Conservation (phyloP, 2,329 filamentous ascomycete species). For the Thermoascus crustaceus region DNA sequence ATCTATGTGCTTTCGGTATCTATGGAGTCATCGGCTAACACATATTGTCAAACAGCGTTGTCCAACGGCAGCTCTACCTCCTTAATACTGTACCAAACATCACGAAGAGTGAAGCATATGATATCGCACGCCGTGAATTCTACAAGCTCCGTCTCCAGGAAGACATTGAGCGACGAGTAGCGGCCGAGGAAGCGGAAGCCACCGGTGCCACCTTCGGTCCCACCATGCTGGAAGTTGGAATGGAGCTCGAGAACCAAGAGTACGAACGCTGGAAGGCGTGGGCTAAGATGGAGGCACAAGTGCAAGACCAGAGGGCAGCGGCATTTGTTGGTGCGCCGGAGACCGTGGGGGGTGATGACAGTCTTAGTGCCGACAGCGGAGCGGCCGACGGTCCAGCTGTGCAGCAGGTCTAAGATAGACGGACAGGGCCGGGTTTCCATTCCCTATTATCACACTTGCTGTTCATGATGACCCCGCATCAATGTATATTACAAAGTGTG, state of each 20-base stretch:
- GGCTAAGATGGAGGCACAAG: constrained; percentile 51
- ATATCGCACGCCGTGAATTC: constrained; percentile 79
- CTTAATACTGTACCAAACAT: constrained; percentile 57
- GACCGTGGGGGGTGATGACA: constrained; percentile 28
- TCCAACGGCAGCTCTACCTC: constrained; percentile 84
- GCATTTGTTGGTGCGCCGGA: constrained; percentile 33
- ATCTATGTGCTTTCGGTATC: neutral
- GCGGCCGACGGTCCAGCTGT: neutral
- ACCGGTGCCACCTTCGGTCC: constrained; percentile 86
- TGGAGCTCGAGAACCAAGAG: constrained; percentile 69
- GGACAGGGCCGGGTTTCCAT: too few species aligned
- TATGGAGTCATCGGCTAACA: constrained; percentile 9
- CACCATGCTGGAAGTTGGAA: constrained; percentile 63
- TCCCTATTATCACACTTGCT: too few species aligned
- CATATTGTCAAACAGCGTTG: constrained; percentile 53
- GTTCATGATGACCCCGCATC: too few species aligned
- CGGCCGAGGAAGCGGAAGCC: constrained; percentile 76
- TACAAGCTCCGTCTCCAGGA: constrained; percentile 75
- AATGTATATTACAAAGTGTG: constrained; percentile 1
- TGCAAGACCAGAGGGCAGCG: constrained; percentile 41
- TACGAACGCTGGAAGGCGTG: constrained; percentile 82
- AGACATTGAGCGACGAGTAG: constrained; percentile 73
- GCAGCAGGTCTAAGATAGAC: too few species aligned
- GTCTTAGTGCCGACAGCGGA: constrained; percentile 13
- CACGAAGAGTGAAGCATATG: constrained; percentile 66